Evolutionary conservation across 208 protist species (phyloP).

Genomic region (Crithidia brevicula): DNA sequence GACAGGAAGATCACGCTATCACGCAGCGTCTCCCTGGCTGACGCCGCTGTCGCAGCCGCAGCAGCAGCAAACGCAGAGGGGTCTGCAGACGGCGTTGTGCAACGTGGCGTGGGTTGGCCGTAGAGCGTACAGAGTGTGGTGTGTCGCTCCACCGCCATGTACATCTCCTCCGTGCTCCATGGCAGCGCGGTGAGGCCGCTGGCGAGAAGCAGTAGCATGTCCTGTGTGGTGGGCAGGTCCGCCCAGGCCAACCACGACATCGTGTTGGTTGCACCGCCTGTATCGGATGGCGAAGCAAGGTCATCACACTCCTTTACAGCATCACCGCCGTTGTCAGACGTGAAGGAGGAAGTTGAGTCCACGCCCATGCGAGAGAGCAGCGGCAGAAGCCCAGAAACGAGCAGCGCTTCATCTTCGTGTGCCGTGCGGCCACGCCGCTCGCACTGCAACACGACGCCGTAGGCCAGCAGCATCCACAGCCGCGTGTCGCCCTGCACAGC

Average conservation of each 20-base stretch:
- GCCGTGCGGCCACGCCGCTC: constrained; percentile 43
- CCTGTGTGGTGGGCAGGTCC: background rate
- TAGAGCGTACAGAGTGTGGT: constrained; percentile 18
- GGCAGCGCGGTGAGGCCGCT: constrained; percentile 31
- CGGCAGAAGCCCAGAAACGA: constrained; percentile 36
- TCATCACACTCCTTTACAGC: background rate
- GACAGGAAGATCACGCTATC: too few relatives aligned
- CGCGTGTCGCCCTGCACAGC: constrained; percentile 34
- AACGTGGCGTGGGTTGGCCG: background rate
- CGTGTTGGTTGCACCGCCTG: too few relatives aligned
- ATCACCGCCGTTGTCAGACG: background rate
- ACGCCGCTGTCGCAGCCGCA: too few relatives aligned
- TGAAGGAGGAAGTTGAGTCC: too few relatives aligned
- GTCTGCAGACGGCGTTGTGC: too few relatives aligned
- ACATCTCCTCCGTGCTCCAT: constrained; percentile 45
- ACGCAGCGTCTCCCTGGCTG: too few relatives aligned
- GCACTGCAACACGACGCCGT: constrained; percentile 43
- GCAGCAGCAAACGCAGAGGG: too few relatives aligned
- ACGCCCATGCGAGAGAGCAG: constrained; percentile 26
- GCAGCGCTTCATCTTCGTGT: constrained; percentile 34
- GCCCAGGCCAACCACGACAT: constrained; percentile 11
- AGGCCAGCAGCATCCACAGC: constrained; percentile 44
- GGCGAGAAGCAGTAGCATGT: constrained; percentile 29
- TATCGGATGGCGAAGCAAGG: too few relatives aligned
- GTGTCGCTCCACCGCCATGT: constrained; percentile 45